Conservation (phyloP, 495 filamentous ascomycete genomes). For the Neurospora sp. region DNA sequence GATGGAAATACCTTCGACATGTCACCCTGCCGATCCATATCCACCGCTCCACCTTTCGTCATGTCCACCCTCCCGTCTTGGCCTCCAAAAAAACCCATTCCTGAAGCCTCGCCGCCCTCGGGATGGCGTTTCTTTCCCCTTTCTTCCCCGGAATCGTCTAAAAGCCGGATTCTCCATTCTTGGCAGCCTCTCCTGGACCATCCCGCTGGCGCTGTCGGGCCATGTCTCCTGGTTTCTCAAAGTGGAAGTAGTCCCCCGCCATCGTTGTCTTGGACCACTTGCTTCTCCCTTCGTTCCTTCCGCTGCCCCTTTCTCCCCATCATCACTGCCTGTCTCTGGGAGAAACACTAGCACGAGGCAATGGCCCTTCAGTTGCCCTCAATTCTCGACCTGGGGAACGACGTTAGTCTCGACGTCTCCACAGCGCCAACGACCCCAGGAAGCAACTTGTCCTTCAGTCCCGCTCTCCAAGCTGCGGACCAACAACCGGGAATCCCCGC, state of each 20-base stretch:
- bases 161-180: background rate
- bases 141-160: background rate
- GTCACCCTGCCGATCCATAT: background rate
- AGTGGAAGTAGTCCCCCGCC: background rate
- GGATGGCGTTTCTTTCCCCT: background rate
- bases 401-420: constrained; percentile 20
- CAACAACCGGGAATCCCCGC: constrained; percentile 10
- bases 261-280: background rate
- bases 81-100: background rate
- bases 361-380: constrained; percentile 3
- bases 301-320: background rate
- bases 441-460: constrained; percentile 36
- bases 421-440: constrained; percentile 47
- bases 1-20: background rate
- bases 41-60: background rate
- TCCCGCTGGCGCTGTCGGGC: background rate
- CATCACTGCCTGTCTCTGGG: background rate
- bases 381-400: constrained; percentile 13
- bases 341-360: background rate
- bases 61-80: background rate
- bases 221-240: background rate
- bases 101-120: background rate
- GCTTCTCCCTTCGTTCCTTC: background rate
- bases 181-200: background rate
- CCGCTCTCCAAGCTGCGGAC: constrained; percentile 24